Percentiles rank a stretch among this genome's conserved stretches.
Evolutionary conservation across 768 basidiomycete species (phyloP).

Genomic region (Mycena maculata): DNA sequence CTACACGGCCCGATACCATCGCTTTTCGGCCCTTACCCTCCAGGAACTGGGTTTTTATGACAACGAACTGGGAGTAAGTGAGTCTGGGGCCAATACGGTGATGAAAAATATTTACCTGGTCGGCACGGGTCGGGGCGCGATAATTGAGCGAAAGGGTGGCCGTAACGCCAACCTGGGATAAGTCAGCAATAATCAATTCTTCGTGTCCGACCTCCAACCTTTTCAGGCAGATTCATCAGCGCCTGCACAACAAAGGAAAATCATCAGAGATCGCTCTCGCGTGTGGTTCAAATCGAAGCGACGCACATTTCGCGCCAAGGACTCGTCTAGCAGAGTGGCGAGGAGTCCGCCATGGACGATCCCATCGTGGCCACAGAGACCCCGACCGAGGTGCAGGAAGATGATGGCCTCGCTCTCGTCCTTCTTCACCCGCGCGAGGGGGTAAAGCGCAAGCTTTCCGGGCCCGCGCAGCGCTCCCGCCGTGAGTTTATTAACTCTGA

Average conservation of each 20-base stretch:
- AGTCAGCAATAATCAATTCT: too few relatives aligned
- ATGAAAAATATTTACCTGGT: slow-evolving; percentile 69
- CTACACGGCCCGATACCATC: slow-evolving; percentile 75
- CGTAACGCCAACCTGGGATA: slow-evolving; percentile 96
- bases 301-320: slow-evolving; percentile 80
- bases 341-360: slow-evolving; percentile 94
- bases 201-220: too few relatives aligned
- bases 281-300: too few relatives aligned
- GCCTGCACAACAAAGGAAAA: slow-evolving; percentile 63
- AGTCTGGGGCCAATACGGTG: too few relatives aligned
- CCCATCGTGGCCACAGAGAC: slow-evolving; percentile 93
- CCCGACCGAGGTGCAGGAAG: slow-evolving; percentile 86
- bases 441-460: slow-evolving; percentile 83
- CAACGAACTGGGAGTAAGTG: slow-evolving; percentile 71
- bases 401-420: slow-evolving; percentile 82
- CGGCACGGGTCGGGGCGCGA: slow-evolving; percentile 88
- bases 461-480: slow-evolving; percentile 90
- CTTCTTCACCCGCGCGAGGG: slow-evolving; percentile 76
- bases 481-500: slow-evolving; percentile 85
- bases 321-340: slow-evolving; percentile 91
- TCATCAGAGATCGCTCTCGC: slow-evolving; percentile 26
- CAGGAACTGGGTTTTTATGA: slow-evolving; percentile 76
- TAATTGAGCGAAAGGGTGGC: slow-evolving; percentile 87
- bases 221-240: slow-evolving; percentile 84
- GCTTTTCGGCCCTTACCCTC: slow-evolving; percentile 85